Conservation (phyloP, 2,329 filamentous ascomycete species). For the Stemphylium beticola region DNA sequence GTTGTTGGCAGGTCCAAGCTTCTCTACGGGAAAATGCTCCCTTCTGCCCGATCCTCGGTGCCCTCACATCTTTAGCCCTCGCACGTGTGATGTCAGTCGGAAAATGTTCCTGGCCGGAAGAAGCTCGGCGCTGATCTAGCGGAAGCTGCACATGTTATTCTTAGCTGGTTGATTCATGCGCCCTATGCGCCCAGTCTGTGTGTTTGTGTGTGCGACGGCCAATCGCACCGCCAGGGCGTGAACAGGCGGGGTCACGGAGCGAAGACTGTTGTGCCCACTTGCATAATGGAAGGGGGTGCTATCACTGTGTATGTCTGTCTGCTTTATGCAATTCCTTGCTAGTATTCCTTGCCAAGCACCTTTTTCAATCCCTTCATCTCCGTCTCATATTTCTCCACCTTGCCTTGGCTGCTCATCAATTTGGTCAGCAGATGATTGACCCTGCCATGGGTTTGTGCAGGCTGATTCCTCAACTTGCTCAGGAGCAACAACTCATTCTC, state of each 20-base stretch:
- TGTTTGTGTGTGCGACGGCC: background rate
- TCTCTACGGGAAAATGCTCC: slow-evolving; percentile 20
- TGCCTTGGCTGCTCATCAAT: slow-evolving; percentile 73
- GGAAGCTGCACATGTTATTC: background rate
- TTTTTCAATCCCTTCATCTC: slow-evolving; percentile 77
- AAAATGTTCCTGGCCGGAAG: background rate
- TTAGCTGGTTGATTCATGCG: background rate
- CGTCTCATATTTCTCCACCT: slow-evolving; percentile 74
- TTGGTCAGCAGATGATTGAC: slow-evolving; percentile 77
- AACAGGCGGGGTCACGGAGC: slow-evolving; percentile 2
- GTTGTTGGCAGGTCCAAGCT: slow-evolving; percentile 18
- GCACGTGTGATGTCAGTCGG: slow-evolving; percentile 11
- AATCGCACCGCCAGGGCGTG: background rate
- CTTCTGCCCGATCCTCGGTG: slow-evolving; percentile 18
- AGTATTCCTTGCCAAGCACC: slow-evolving; percentile 63
- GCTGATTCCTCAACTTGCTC: slow-evolving; percentile 73
- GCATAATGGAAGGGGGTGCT: background rate
- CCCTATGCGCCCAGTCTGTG: background rate
- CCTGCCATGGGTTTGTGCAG: slow-evolving; percentile 69
- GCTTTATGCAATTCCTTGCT: background rate
- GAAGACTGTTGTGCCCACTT: background rate
- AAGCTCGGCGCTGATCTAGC: slow-evolving; percentile 1
- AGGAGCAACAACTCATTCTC: slow-evolving; percentile 78
- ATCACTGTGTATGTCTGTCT: background rate
- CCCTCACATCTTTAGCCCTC: slow-evolving; percentile 3